Evolutionary conservation across 2,329 filamentous ascomycete genomes (phyloP), one percentile per base, ranked within the genome.

Genomic region (Penicillium sp.): DNA sequence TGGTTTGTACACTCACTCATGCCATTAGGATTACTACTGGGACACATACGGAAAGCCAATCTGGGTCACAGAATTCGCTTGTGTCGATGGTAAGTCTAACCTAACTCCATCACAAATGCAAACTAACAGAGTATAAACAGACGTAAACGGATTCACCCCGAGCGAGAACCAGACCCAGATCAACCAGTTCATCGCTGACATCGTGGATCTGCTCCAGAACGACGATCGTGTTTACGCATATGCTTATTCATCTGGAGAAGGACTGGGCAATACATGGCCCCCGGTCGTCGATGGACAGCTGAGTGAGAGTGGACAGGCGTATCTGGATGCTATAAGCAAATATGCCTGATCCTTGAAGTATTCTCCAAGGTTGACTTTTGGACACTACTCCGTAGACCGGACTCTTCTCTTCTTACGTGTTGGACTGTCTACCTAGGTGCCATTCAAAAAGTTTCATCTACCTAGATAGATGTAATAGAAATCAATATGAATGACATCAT

Each of bases 1-100:
- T 47, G 5, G 26, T 5, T 9, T 16, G 16, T 26, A 23, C 3
- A 42, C 38, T 20, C 14, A 42, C 38, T 42, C 16, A 16, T 42
- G 14, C 4, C 5, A 35, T 9, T 28, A 55, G 52, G 24, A 55
- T 11, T 21, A 55, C n/a, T 55, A 49, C 38, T 55, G 52, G 52
- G 14, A 30, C 23, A 55, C 24, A 20, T 55, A 55, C 35, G 24
- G n/a, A 9, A 49, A 49, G 16, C 52, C 52, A 20, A 55, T 55
- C 35, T 55, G 52, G 52, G 52, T 55, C 9, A 55, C 52, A 18
- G 52, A 55, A 43, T 55, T 55, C 24, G 52, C 30, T n/a, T 55
- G 52, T 20, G 52, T 55, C 24, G 52, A 55, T 42, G 47, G 52
- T 49, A 28, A 23, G 45, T 28, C 26, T 30, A 30, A 30, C 26